Conservation (phyloP, 2,329 filamentous ascomycete genomes). For the Colletotrichum shisoi region DNA sequence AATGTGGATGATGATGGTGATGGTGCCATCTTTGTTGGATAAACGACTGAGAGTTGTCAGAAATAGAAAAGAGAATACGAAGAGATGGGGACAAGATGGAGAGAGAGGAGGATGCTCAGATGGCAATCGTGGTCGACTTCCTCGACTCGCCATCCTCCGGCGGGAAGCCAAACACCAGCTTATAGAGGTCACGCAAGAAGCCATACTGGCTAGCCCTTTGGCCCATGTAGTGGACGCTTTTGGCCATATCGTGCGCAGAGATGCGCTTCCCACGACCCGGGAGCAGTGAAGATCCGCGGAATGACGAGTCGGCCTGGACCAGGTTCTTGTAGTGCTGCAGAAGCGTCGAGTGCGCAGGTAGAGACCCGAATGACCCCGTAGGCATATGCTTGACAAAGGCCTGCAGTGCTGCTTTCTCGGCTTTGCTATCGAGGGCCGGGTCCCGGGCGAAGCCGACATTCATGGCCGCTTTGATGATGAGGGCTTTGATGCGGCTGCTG, state of each 20-base stretch:
- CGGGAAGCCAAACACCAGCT: slow-evolving; percentile 83
- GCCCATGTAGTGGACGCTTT: slow-evolving; percentile 79
- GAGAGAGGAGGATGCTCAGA: slow-evolving; percentile 49
- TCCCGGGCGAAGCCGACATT: slow-evolving; percentile 80
- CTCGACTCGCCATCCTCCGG: slow-evolving; percentile 77
- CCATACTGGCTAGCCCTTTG: slow-evolving; percentile 73
- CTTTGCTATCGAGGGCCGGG: slow-evolving; percentile 53
- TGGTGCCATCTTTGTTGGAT: neutral
- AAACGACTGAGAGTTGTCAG: neutral
- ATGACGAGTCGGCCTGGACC: slow-evolving; percentile 75
- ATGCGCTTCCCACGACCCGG: slow-evolving; percentile 67
- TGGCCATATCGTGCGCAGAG: slow-evolving; percentile 77
- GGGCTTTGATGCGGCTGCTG: slow-evolving; percentile 76
- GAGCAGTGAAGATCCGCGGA: slow-evolving; percentile 63
- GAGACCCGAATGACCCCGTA: slow-evolving; percentile 77
- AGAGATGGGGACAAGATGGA: neutral
- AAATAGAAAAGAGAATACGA: neutral
- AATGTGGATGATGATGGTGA: slow-evolving; percentile 3
- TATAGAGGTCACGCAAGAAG: slow-evolving; percentile 84
- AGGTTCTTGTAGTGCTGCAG: slow-evolving; percentile 83
- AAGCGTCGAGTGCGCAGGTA: slow-evolving; percentile 73
- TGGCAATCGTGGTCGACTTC: slow-evolving; percentile 69
- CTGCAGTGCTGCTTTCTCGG: slow-evolving; percentile 66
- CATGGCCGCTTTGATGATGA: slow-evolving; percentile 85
- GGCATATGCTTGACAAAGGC: slow-evolving; percentile 79